phyloP scores from a whole-genome alignment of 2,329 filamentous ascomycete species.

The Phoma sp. region DNA sequence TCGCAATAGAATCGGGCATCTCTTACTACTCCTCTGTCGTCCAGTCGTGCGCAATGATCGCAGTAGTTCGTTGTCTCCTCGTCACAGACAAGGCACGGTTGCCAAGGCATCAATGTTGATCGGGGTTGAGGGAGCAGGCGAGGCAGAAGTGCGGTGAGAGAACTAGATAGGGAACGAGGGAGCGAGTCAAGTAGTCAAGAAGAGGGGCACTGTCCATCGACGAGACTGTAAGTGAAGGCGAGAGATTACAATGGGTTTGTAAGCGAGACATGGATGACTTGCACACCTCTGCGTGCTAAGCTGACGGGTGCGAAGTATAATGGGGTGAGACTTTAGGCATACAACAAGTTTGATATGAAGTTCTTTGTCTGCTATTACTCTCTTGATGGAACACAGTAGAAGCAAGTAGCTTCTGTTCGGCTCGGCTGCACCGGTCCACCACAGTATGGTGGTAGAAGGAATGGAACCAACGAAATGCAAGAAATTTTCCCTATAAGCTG shows the following conservation, averaged over 20 bases:
- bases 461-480: too few relatives aligned
- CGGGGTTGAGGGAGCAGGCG: neutral
- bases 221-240: neutral
- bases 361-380: neutral
- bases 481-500: too few relatives aligned
- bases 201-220: neutral
- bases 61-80: conserved; percentile 15
- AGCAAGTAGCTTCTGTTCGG: neutral
- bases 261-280: neutral
- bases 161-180: neutral
- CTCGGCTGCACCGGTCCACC: too few relatives aligned
- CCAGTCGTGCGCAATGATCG: conserved; percentile 1
- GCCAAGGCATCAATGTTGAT: conserved; percentile 4
- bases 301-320: too few relatives aligned
- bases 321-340: neutral
- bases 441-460: too few relatives aligned
- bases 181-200: neutral
- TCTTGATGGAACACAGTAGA: neutral
- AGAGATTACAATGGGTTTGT: neutral
- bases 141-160: neutral
- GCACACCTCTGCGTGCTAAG: neutral
- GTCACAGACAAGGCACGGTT: conserved; percentile 11
- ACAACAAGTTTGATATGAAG: neutral
- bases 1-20: conserved; percentile 17
- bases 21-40: neutral